These are phyloP conservation scores for Colletotrichum lentis DNA, from an alignment of 2,329 filamentous ascomycete genomes.

Conservation along the genomic window DNA sequence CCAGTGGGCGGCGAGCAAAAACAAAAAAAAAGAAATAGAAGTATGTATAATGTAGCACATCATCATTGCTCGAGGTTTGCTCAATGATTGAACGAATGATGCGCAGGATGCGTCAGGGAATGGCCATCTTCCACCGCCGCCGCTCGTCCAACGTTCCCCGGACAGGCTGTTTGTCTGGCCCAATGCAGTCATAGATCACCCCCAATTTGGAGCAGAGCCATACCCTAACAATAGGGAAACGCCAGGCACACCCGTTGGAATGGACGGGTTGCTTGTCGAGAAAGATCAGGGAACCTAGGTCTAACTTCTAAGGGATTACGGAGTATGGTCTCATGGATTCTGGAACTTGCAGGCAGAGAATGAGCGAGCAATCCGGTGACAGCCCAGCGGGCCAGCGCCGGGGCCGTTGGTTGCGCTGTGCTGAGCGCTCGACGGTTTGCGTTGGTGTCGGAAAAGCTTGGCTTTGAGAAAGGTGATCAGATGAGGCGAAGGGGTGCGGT, in stretches of 20 bases:
- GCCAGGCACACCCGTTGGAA: not conserved
- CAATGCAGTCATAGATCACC: slow-evolving; percentile 3
- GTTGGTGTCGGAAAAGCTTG: slow-evolving; percentile 21
- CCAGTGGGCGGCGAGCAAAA: slow-evolving; percentile 21
- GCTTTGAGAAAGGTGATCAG: slow-evolving; percentile 28
- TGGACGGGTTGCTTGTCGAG: slow-evolving; percentile 1
- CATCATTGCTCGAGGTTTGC: slow-evolving; percentile 28
- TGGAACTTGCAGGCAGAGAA: not conserved
- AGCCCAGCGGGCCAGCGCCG: slow-evolving; percentile 3
- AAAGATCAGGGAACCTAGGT: not conserved
- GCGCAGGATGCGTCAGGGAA: slow-evolving; percentile 33
- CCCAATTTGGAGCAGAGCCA: not conserved
- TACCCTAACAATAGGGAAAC: not conserved
- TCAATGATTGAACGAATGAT: slow-evolving; percentile 10
- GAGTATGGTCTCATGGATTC: not conserved
- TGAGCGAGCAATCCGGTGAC: not conserved
- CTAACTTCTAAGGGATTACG: no score
- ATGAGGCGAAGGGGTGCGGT: slow-evolving; percentile 37
- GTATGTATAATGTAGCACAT: slow-evolving; percentile 9
- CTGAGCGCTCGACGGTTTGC: slow-evolving; percentile 5
- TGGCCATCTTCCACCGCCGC: slow-evolving; percentile 21
- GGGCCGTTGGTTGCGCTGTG: slow-evolving; percentile 21
- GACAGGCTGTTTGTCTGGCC: slow-evolving; percentile 26
- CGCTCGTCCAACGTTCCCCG: slow-evolving; percentile 4
- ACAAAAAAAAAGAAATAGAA: not conserved